Base-by-base conservation (phyloP, 2,329 filamentous ascomycete genomes). In the Paracorniculantispora psalliotae region DNA sequence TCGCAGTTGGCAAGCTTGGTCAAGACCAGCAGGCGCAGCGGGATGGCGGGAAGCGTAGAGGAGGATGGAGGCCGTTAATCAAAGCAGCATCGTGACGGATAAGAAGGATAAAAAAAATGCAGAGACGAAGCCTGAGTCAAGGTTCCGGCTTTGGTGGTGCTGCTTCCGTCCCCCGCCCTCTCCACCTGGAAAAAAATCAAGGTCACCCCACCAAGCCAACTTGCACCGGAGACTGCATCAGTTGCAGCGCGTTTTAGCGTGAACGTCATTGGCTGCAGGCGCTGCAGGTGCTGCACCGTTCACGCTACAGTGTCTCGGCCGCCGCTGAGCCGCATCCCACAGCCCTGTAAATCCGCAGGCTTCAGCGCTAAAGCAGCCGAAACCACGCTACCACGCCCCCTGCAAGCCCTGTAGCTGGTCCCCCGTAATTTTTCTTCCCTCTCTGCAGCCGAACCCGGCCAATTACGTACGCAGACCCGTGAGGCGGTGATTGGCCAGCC, bases 51-150 rank as follows among this genome's bases (percentile, higher is more conserved):
- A 33, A 46, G 39, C 43, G 35, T 37, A 35, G 37, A 21, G 43
- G 30, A 47, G 12, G 56, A 58, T 51, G 48, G 56, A 43, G 19
- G 56, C 19, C 15, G 47, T 30, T 35, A 35, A 28, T 41, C 21
- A 58, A 8, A 58, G 48, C 55, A 58, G 49, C 59, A 60, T 60
- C 23, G 19, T 60, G 59, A 60, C 55, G 59, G 26, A 56, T 56
- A 47, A 37, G 39, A 47, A 60, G 28, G 47, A 46, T 9, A 19
- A 49, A 49, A 47, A 47, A 39, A 57, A 49, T 9, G 8, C 3
- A 9, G 30, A 41, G 28, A 23, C 28, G 26, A n/a, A 13, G 35
- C 46, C 46, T 57, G 54, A 57, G 54, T 57, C 54, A 57, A 57
- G 54, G n/a, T 41, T n/a, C n/a, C n/a, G n/a, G n/a, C n/a, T n/a